Evolutionary conservation across 305 asterid genomes (phyloP).

Genomic region (Coffea humblotiana): DNA sequence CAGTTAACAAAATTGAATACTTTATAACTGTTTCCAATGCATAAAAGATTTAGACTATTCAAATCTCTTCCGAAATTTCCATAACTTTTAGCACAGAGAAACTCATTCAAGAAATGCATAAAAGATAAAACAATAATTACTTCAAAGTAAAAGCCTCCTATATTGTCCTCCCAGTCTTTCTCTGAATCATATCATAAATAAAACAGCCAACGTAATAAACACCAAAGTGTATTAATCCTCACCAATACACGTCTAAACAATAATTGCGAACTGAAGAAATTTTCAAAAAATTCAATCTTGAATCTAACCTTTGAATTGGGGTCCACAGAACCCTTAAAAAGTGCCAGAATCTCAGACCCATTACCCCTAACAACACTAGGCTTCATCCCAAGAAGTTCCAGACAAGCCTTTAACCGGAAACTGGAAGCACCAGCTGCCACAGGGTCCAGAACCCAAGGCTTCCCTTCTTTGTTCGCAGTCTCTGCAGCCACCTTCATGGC

Average conservation of each 20-base stretch:
- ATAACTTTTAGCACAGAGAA: background rate
- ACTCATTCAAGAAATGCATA: background rate
- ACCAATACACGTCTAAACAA: background rate
- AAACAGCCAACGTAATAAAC: background rate
- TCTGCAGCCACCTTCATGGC: slow-evolving; percentile 72
- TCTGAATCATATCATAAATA: background rate
- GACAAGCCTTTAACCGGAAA: slow-evolving; percentile 72
- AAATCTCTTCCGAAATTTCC: background rate
- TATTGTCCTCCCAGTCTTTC: background rate
- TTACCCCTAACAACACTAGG: slow-evolving; percentile 85
- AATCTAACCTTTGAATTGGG: slow-evolving; percentile 51
- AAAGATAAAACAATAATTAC: background rate
- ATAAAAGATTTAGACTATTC: background rate
- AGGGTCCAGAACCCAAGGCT: slow-evolving; percentile 96
- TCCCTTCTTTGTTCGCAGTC: slow-evolving; percentile 47
- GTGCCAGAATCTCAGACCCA: slow-evolving; percentile 85
- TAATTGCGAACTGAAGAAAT: background rate
- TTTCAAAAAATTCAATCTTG: background rate
- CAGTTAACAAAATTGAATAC: background rate
- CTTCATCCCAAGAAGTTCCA: slow-evolving; percentile 56
- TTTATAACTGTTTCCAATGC: background rate
- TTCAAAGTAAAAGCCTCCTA: background rate
- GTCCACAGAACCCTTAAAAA: slow-evolving; percentile 56
- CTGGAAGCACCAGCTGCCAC: slow-evolving; percentile 81
- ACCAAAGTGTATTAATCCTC: background rate